Evolutionary conservation across 495 filamentous ascomycete species (phyloP).

Genomic region (Aspergillus panamensis): DNA sequence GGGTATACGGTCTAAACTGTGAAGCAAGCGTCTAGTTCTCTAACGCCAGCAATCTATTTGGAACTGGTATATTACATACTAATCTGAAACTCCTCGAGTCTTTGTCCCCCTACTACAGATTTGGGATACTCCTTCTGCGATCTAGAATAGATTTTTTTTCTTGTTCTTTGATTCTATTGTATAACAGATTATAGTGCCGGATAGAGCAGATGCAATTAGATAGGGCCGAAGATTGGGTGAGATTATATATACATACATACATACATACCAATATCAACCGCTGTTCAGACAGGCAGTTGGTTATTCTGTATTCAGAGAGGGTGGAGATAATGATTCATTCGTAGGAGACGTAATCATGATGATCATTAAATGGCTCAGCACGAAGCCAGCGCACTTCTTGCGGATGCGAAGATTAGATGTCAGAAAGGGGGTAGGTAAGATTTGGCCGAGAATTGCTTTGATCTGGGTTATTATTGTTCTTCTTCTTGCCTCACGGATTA

Average conservation of each 20-base stretch:
- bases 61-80: neutral
- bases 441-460: neutral
- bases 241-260: neutral
- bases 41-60: neutral
- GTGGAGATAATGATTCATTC: neutral
- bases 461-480: neutral
- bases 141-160: slow-evolving; percentile 1
- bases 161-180: neutral
- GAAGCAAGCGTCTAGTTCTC: slow-evolving; percentile 11
- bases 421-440: neutral
- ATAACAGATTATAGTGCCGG: slow-evolving; percentile 1
- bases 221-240: neutral
- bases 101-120: too few relatives aligned
- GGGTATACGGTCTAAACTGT: slow-evolving; percentile 83
- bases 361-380: neutral
- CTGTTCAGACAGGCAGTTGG: neutral
- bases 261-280: neutral
- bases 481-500: neutral
- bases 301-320: neutral
- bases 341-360: neutral
- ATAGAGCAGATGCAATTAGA: neutral
- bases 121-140: neutral
- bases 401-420: neutral
- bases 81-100: too few relatives aligned
- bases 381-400: neutral